phyloP scores from a whole-genome alignment of 495 filamentous ascomycete species.

The Aspergillus haitiensis region DNA sequence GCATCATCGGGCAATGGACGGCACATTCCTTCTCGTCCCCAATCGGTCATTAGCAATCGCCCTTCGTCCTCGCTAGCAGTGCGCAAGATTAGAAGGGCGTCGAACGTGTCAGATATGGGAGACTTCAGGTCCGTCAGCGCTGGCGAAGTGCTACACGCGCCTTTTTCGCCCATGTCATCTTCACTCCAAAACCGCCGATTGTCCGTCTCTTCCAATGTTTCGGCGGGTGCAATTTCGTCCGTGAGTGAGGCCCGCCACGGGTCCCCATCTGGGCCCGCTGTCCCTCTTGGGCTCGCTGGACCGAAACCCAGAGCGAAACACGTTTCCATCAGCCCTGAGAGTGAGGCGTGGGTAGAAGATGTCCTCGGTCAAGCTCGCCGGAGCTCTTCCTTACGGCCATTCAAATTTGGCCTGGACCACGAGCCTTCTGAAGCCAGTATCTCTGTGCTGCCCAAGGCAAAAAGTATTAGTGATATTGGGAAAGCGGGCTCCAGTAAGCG shows the following conservation, averaged over 20 bases:
- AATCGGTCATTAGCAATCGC: slow-evolving; percentile 39
- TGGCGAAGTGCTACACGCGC: slow-evolving; percentile 28
- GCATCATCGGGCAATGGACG: slow-evolving; percentile 29
- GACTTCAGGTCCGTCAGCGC: slow-evolving; percentile 34
- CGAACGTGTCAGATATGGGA: slow-evolving; percentile 39
- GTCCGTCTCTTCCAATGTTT: slow-evolving; percentile 43
- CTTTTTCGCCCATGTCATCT: slow-evolving; percentile 35
- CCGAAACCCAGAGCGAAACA: slow-evolving; percentile 47
- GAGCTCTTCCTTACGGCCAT: slow-evolving; percentile 37
- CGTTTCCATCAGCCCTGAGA: slow-evolving; percentile 49
- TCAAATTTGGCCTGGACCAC: slow-evolving; percentile 20
- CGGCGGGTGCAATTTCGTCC: slow-evolving; percentile 31
- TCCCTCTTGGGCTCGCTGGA: slow-evolving; percentile 50
- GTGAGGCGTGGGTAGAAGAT: slow-evolving; percentile 54
- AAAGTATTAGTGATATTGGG: slow-evolving; percentile 46
- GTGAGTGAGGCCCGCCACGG: slow-evolving; percentile 28
- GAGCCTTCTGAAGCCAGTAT: slow-evolving; percentile 9
- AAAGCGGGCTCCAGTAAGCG: slow-evolving; percentile 39
- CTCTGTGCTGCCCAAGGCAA: slow-evolving; percentile 33
- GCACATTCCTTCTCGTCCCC: slow-evolving; percentile 37
- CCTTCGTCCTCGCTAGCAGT: slow-evolving; percentile 44
- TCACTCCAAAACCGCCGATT: slow-evolving; percentile 32
- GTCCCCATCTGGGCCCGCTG: slow-evolving; percentile 28
- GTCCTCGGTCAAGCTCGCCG: slow-evolving; percentile 46
- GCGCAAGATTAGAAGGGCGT: slow-evolving; percentile 41